Evolutionary conservation across 768 basidiomycete species (phyloP).

Genomic region (Mycena vitilis): DNA sequence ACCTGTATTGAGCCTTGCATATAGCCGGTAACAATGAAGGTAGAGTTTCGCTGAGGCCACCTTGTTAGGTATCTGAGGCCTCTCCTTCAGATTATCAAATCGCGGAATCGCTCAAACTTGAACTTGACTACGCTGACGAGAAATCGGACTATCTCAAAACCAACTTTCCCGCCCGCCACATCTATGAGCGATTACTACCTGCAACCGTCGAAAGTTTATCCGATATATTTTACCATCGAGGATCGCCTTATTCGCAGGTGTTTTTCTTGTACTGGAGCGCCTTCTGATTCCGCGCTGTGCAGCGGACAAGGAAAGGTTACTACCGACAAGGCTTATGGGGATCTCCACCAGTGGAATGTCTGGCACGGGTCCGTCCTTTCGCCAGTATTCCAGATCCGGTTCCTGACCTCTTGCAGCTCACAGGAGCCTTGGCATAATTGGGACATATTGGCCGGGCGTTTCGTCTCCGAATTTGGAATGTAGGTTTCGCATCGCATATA

Average conservation of each 20-base stretch:
- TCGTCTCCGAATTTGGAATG: conserved; percentile 97
- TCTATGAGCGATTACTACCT: conserved; percentile 90
- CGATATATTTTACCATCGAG: conserved; percentile 84
- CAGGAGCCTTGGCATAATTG: conserved; percentile 96
- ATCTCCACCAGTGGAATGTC: conserved; percentile 96
- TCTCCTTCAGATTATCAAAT: conserved; percentile 79
- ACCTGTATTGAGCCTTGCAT: conserved; percentile 13
- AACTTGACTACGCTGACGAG: conserved; percentile 89
- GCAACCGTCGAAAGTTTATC: conserved; percentile 72
- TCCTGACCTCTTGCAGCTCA: conserved; percentile 42
- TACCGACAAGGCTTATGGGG: conserved; percentile 82
- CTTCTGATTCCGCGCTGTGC: conserved; percentile 9
- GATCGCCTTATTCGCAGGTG: conserved; percentile 72
- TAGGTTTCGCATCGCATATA: conserved; percentile 45
- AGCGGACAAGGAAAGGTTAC: conserved; percentile 81
- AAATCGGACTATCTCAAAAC: conserved; percentile 87
- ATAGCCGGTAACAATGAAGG: conserved; percentile 88
- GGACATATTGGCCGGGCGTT: conserved; percentile 81
- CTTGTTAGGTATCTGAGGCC: conserved; percentile 5
- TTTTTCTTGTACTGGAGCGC: background rate
- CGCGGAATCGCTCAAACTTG: conserved; percentile 82
- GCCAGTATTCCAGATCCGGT: too few relatives aligned
- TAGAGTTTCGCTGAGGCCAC: conserved; percentile 31
- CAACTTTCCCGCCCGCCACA: conserved; percentile 88
- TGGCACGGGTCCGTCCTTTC: conserved; percentile 75